Evolutionary conservation across 345 rosid species (phyloP), one percentile per base, ranked within the genome.

Genomic region (Populus pruinosa): DNA sequence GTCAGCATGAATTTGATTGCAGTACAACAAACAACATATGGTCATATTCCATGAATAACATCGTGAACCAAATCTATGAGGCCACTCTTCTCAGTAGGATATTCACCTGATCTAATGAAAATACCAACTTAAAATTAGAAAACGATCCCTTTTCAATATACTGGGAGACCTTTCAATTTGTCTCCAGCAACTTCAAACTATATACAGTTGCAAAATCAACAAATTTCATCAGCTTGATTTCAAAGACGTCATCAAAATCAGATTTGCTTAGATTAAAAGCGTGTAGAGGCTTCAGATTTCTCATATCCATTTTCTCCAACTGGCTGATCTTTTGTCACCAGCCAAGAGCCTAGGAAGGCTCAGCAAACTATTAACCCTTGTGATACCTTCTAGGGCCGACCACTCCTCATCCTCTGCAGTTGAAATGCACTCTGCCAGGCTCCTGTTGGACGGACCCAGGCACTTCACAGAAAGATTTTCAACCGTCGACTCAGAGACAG

Each of bases 301-400:
- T 88, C 88, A 92, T 76, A 89, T 50, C 98, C 98, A 93, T 76
- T 90, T 93, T 82, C 97, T 90, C 94, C 92, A 88, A 85, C 94
- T 95, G 35, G 77, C 80, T 61, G 94, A 83, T 91, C 91, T 87
- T 67, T 79, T 86, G 61, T 95, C 96, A 27, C 88, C 85, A 23
- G 98, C 89, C 5, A 90, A 79, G 74, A 91, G 82, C 87, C 98
- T 85, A 56, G 99, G 99, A 83, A 95, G 85, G 89, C 98, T 95
- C 75, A 95, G 87, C 67, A 95, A 85, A 81, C 98, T 95, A 79
- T 95, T 95, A 50, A 90, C 99, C 79, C 98, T 85, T 0, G 97
- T 92, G 69, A 95, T 78, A 64, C 99, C 98, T 85, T 95, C 99
- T 63, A 95, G 87, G 73, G 98, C 99, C 8, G 96, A 92, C 97